A percentile compares a stretch with the other conserved stretches of the same genome.
phyloP scores from a whole-genome alignment of 345 rosid genomes.

The Triadica sebifera region DNA sequence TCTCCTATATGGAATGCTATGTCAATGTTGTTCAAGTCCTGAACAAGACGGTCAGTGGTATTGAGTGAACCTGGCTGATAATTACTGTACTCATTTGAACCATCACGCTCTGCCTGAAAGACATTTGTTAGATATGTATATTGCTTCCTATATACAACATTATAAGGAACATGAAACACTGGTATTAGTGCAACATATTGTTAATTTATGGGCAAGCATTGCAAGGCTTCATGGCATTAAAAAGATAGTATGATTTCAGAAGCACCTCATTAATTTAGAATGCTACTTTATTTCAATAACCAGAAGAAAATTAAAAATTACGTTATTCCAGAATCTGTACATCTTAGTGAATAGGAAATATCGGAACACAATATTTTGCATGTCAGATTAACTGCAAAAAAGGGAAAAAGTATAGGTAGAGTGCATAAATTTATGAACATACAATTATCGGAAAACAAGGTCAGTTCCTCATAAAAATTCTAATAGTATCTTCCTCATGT shows the following conservation, averaged over 20 bases:
- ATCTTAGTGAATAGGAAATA: neutral
- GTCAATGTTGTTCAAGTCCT: conserved; percentile 30
- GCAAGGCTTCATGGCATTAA: too few species aligned
- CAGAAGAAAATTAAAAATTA: neutral
- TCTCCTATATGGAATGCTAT: conserved; percentile 45
- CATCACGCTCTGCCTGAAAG: conserved; percentile 46
- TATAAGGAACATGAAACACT: neutral
- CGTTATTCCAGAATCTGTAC: neutral
- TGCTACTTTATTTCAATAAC: too few species aligned
- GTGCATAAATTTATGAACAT: neutral
- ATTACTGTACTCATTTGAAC: conserved; percentile 41
- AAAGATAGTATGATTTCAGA: neutral
- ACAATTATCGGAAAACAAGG: too few species aligned
- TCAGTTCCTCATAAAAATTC: too few species aligned
- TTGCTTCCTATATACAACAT: neutral
- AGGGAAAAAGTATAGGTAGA: neutral
- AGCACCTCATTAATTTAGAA: neutral
- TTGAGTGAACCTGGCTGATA: conserved; percentile 47
- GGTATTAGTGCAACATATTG: neutral
- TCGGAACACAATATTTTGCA: neutral
- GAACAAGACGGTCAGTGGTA: conserved; percentile 40
- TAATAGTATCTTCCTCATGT: conserved; percentile 76
- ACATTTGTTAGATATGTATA: neutral
- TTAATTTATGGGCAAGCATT: neutral
- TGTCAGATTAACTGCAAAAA: neutral